Percentiles rank a stretch among this genome's conserved stretches.
Conservation (phyloP, 83 land plant species). For the Thuja plicata region DNA sequence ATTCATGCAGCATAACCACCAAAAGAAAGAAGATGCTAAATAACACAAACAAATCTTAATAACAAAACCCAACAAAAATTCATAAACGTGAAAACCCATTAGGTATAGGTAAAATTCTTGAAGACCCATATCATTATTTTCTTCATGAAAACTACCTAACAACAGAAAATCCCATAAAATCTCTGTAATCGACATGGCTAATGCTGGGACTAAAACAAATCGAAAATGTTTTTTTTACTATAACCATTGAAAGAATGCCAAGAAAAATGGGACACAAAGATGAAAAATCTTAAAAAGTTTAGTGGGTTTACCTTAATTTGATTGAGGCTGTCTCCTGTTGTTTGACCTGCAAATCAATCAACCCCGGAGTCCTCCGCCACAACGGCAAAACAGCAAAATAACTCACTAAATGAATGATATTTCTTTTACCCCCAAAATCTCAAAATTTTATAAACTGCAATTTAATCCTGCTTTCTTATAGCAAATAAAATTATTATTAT, state of each 20-base stretch:
- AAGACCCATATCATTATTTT: background rate
- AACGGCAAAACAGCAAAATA: constrained; percentile 1
- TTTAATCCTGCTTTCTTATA: background rate
- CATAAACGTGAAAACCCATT: background rate
- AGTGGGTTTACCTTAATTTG: background rate
- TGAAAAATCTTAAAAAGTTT: background rate
- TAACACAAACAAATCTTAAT: background rate
- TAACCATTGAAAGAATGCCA: background rate
- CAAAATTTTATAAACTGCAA: background rate
- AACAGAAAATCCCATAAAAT: background rate
- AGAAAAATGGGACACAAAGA: background rate
- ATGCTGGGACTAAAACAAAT: background rate
- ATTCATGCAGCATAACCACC: background rate
- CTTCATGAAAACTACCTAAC: background rate
- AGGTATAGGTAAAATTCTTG: background rate
- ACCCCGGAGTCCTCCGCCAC: constrained; percentile 2
- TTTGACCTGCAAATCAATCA: constrained; percentile 6
- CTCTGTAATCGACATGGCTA: background rate
- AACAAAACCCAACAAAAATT: background rate
- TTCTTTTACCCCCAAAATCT: background rate
- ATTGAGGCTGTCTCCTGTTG: background rate
- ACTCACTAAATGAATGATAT: background rate
- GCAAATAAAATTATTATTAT: background rate
- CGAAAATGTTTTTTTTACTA: background rate
- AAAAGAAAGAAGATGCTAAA: background rate